Base-by-base conservation (phyloP, 2,329 filamentous ascomycete genomes). In the Penicillium sp. region DNA sequence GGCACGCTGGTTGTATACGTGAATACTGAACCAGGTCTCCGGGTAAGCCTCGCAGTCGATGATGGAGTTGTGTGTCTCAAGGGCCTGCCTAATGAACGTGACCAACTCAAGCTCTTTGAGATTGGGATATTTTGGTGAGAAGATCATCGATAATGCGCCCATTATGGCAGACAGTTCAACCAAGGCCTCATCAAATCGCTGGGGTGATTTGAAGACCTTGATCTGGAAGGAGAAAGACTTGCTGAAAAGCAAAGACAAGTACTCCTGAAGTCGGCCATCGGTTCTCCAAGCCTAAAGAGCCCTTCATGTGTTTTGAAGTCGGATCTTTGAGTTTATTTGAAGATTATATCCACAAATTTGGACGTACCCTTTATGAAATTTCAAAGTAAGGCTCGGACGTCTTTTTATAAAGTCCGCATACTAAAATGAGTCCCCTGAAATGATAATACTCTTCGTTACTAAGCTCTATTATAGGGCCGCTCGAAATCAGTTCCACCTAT, bases 1-100 rank as follows among this genome's bases (percentile, higher is more conserved):
- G 13, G 90, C 91, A 63, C 89, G 89, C 72, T 95, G 89, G 62
- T 95, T 88, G 68, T 88, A 93, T 36, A 97, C 93, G 62, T 94
- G 86, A 46, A 95, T 81, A 66, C 90, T 97, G 39, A 98, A 76
- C 94, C 93, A 98, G 50, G 81, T 83, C 13, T 81, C 75, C 0
- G 94, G 93, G 68, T 95, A 97, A 0, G 93, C 89, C 61, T 94
- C 88, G 57, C 90, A 90, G 49, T 85, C 82, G 9, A 98, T 74
- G 45, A 98, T 89, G 55, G 90, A 96, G 68, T 90, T 88, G 62
- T 95, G 85, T 6, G 95, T 86, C 51, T 87, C 84, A 26, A 98
- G 77, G 0, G 86, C 81, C 59, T 90, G 86, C 55, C 88, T 84
- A 8, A 96, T 67, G 37, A 95, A 81, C 2, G 81, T 78, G 8